Percentiles rank a stretch among this genome's conserved stretches.
Evolutionary conservation across 768 basidiomycete species (phyloP).

Genomic region (Wakefieldia striispora): DNA sequence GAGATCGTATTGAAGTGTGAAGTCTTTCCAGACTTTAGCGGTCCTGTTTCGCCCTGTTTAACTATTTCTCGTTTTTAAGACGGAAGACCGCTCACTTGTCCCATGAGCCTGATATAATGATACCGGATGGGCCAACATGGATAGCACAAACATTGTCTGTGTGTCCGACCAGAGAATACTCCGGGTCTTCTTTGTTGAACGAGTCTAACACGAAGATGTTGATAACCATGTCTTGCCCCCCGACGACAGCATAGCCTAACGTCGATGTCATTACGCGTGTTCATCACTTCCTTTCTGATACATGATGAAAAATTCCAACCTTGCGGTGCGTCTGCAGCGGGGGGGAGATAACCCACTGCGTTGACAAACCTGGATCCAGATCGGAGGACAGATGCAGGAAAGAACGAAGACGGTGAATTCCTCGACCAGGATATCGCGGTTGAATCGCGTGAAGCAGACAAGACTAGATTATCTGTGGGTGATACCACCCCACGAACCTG

Average conservation of each 20-base stretch:
- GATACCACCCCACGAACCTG: conserved; percentile 83
- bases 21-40: conserved; percentile 91
- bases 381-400: conserved; percentile 50
- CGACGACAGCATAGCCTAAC: conserved; percentile 80
- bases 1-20: conserved; percentile 67
- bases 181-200: conserved; percentile 63
- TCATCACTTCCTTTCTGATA: not conserved
- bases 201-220: conserved; percentile 73
- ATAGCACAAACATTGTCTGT: conserved; percentile 87
- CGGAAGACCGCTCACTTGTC: conserved; percentile 64
- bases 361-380: conserved; percentile 79
- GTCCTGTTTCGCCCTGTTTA: conserved; percentile 52
- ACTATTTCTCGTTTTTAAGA: not conserved
- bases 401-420: conserved; percentile 49
- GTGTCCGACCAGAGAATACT: conserved; percentile 84
- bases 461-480: conserved; percentile 70
- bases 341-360: conserved; percentile 74
- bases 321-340: conserved; percentile 65
- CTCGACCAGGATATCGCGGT: conserved; percentile 86
- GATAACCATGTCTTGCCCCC: conserved; percentile 86
- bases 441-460: conserved; percentile 91
- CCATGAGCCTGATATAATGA: conserved; percentile 94
- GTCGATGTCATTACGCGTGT: conserved; percentile 12
- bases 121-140: conserved; percentile 63
- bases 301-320: conserved; percentile 41